A percentile compares a stretch with the other conserved stretches of the same genome.
Evolutionary conservation across 2,329 filamentous ascomycete species (phyloP).

Genomic region (Lachnellula cervina): DNA sequence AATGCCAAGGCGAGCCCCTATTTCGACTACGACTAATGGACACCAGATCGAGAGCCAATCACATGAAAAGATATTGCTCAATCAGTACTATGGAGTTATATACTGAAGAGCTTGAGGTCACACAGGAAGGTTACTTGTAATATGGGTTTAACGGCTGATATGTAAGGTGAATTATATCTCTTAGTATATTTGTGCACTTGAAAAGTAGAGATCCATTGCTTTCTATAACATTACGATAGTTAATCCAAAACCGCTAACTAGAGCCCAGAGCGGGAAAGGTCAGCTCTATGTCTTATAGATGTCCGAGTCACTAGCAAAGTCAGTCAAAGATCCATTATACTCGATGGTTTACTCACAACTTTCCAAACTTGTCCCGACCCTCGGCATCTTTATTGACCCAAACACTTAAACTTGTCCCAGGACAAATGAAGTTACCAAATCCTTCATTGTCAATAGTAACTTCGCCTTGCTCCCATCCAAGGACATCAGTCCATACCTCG

Average conservation of each 20-base stretch:
- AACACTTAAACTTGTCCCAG: conserved; percentile 51
- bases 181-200: no score
- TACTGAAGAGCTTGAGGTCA: not conserved
- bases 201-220: no score
- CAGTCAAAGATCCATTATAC: conserved; percentile 4
- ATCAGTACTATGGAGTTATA: no score
- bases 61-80: no score
- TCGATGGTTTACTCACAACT: conserved; percentile 29
- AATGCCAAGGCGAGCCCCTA: no score
- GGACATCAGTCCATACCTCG: conserved; percentile 60
- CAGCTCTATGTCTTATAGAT: conserved; percentile 23
- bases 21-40: no score
- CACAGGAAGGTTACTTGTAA: no score
- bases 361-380: conserved; percentile 42
- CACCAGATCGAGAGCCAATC: no score
- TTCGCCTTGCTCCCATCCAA: conserved; percentile 48
- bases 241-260: not conserved
- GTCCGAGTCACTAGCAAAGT: conserved; percentile 22
- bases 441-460: conserved; percentile 56
- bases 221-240: not conserved
- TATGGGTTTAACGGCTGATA: no score
- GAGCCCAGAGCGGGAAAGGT: no score
- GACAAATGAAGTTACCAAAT: conserved; percentile 52
- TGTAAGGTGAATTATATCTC: no score
- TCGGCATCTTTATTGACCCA: conserved; percentile 55